Evolutionary conservation across 2,329 filamentous ascomycete genomes (phyloP), one percentile per base, ranked within the genome.

Genomic region (Penicillium sp.): DNA sequence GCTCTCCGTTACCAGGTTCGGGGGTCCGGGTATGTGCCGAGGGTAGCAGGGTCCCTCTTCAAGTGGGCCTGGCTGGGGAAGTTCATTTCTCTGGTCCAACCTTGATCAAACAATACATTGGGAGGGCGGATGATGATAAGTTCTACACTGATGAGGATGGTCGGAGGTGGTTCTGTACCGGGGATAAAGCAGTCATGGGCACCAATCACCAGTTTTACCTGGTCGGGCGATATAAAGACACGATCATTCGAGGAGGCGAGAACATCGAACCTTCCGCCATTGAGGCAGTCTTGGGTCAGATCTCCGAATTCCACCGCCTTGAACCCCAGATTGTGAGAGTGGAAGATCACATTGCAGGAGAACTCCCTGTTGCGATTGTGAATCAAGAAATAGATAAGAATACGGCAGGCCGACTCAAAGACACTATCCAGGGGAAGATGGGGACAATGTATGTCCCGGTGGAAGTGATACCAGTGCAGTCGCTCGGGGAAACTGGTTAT

Each of bases 141-240:
- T 60, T 61, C 27, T 60, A 60, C 36, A 44, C 26, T 4, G 49
- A n/a, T 2, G 51, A 56, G 10, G 49, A 59, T 53, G 59, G 55
- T 3, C 34, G 19, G 13, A 8, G 3, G 4, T 61, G 59, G 59
- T 60, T 61, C 32, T 27, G 49, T 44, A 60, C 55, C 23, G 59
- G 59, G 1, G 59, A 61, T 40, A 54, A 60, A 40, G 59, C 50
- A 1, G 36, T 58, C 34, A 47, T 61, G 19, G 55, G 51, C 18
- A 47, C 18, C 7, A 52, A 60, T 26, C 36, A 50, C 40, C 57
- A 36, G 7, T 36, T 60, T 4, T 61, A 61, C 26, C 38, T 61
- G 7, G 29, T 61, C 30, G 39, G 39, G 14, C 27, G 39, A 13
- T 42, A 42, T 16, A 42, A 42, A 42, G 39, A 42, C 10, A 23